phyloP scores from a whole-genome alignment of 805 yeast genomes.

The Pichia occidentalis region DNA sequence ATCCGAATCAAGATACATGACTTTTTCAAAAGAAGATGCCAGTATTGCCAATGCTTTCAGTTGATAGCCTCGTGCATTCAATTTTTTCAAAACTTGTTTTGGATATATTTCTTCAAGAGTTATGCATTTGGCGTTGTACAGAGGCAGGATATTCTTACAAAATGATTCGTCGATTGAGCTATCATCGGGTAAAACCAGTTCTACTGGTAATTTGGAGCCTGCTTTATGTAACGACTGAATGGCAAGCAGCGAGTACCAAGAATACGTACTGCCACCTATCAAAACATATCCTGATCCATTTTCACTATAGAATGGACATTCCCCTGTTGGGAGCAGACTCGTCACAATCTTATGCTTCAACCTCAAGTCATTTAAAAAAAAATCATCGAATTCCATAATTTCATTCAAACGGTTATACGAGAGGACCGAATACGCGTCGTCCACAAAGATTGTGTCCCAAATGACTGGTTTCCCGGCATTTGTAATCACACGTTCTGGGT shows the following conservation, averaged over 20 bases:
- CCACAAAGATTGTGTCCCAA: slow-evolving; percentile 18
- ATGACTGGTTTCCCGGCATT: slow-evolving; percentile 21
- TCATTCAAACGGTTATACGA: slow-evolving; percentile 5
- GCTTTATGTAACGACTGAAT: slow-evolving; percentile 36
- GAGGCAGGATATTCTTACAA: slow-evolving; percentile 35
- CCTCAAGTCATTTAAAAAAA: slow-evolving; percentile 40
- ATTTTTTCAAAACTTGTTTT: slow-evolving; percentile 16
- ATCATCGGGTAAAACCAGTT: slow-evolving; percentile 17
- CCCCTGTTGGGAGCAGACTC: slow-evolving; percentile 37
- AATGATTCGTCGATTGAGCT: slow-evolving; percentile 12
- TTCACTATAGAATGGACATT: slow-evolving; percentile 21
- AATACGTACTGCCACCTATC: slow-evolving; percentile 39
- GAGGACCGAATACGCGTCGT: slow-evolving; percentile 14
- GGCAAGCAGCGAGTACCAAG: slow-evolving; percentile 36
- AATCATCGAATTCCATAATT: slow-evolving; percentile 27
- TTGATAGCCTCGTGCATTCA: slow-evolving; percentile 32
- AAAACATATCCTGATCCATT: slow-evolving; percentile 32
- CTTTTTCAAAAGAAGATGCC: slow-evolving; percentile 40
- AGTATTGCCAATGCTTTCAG: slow-evolving; percentile 38
- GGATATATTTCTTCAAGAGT: slow-evolving; percentile 34
- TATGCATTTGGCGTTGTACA: slow-evolving; percentile 37
- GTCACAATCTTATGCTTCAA: slow-evolving; percentile 42
- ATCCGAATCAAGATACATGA: slow-evolving; percentile 42
- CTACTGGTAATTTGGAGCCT: slow-evolving; percentile 36
- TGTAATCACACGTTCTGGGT: slow-evolving; percentile 17